phyloP scores from a whole-genome alignment of 257 asterid species.

The Voacanga thouarsii region DNA sequence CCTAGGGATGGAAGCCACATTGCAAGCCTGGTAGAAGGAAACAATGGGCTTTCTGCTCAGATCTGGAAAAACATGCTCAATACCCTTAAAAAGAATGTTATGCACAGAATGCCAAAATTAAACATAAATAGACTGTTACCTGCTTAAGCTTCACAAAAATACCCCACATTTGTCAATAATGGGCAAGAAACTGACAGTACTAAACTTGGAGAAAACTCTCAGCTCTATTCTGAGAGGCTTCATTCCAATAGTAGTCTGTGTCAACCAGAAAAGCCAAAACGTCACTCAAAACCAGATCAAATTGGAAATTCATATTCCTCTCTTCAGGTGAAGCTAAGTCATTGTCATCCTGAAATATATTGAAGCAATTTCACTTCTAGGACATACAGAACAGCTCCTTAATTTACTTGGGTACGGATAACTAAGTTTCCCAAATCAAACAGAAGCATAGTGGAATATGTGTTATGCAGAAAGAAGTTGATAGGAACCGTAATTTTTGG shows the following conservation, averaged over 20 bases:
- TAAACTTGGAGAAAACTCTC: slow-evolving; percentile 41
- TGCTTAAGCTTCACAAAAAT: slow-evolving; percentile 89
- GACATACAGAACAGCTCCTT: slow-evolving; percentile 3
- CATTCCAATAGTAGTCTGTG: slow-evolving; percentile 85
- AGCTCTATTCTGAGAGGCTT: slow-evolving; percentile 30
- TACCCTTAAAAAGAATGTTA: not conserved
- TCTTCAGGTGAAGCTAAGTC: slow-evolving; percentile 67
- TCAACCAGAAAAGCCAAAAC: slow-evolving; percentile 95
- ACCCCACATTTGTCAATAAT: slow-evolving; percentile 92
- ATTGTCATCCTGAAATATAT: slow-evolving; percentile 59
- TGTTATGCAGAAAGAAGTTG: slow-evolving; percentile 68
- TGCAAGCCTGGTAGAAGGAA: slow-evolving; percentile 82
- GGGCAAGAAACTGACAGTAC: no score
- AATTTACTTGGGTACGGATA: slow-evolving; percentile 73
- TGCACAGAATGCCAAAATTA: not conserved
- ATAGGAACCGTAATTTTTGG: slow-evolving; percentile 95
- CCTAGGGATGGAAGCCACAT: slow-evolving; percentile 84
- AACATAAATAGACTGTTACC: slow-evolving; percentile 34
- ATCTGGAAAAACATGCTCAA: slow-evolving; percentile 51
- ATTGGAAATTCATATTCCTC: slow-evolving; percentile 76
- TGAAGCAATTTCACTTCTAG: slow-evolving; percentile 14
- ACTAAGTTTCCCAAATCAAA: slow-evolving; percentile 94
- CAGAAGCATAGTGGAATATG: slow-evolving; percentile 81
- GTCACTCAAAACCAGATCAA: slow-evolving; percentile 83
- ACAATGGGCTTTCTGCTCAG: slow-evolving; percentile 62